A percentile compares a stretch with the other conserved stretches of the same genome.
These are phyloP conservation scores for Arabidopsis suecica DNA, from an alignment of 345 rosid species.

Conservation along the genomic window DNA sequence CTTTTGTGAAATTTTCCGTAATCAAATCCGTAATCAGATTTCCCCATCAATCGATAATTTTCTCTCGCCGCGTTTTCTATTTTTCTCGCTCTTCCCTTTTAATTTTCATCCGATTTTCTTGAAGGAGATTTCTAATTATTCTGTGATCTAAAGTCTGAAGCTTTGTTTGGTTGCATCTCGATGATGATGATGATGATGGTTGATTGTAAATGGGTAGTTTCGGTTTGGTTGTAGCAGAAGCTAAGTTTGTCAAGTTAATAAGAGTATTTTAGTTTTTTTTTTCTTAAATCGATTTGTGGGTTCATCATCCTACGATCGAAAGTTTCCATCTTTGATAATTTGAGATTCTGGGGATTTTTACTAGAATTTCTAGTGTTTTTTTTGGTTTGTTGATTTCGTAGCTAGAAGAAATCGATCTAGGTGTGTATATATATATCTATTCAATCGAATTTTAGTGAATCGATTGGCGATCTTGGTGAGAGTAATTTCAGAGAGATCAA, in stretches of 20 bases:
- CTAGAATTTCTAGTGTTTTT: background rate
- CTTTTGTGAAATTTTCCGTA: background rate
- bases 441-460: conserved; percentile 25
- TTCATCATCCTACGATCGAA: conserved; percentile 13
- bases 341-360: background rate
- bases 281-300: conserved; percentile 13
- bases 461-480: conserved; percentile 19
- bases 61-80: conserved; percentile 1
- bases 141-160: conserved; percentile 33
- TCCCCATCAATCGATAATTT: conserved; percentile 4
- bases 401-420: background rate
- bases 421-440: background rate
- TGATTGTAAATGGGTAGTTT: background rate
- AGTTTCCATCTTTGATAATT: conserved; percentile 2
- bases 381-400: background rate
- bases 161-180: conserved; percentile 21
- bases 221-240: conserved; percentile 36
- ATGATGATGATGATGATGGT: conserved; percentile 10
- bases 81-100: background rate
- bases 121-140: background rate
- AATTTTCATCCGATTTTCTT: background rate
- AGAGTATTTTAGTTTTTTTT: background rate
- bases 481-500: conserved; percentile 13
- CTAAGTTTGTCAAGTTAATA: background rate
- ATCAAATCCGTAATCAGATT: conserved; percentile 26